phyloP scores from a whole-genome alignment of 148 eudicot genomes.

The Rhododendron kiyosumense region DNA sequence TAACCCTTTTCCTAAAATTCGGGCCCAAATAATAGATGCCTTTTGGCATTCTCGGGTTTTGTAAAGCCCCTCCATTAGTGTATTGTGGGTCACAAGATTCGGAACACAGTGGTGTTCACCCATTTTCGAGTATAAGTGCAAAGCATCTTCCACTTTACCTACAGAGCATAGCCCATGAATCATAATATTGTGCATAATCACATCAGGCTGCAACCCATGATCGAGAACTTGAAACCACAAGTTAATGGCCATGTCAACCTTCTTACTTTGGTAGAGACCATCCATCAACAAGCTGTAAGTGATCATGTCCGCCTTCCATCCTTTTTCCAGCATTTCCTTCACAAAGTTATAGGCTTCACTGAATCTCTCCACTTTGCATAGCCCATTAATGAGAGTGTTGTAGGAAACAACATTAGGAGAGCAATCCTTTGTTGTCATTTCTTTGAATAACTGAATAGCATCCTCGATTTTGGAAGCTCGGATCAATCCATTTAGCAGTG shows the following conservation, averaged over 20 bases:
- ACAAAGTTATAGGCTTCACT: slow-evolving; percentile 61
- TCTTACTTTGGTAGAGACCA: slow-evolving; percentile 59
- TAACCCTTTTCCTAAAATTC: slow-evolving; percentile 47
- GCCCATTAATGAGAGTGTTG: slow-evolving; percentile 66
- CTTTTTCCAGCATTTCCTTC: slow-evolving; percentile 74
- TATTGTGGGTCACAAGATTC: slow-evolving; percentile 79
- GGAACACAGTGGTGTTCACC: slow-evolving; percentile 40
- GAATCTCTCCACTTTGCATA: slow-evolving; percentile 63
- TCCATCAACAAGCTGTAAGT: slow-evolving; percentile 70
- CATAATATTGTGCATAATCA: slow-evolving; percentile 73
- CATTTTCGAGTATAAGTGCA: slow-evolving; percentile 57
- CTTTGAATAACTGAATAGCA: slow-evolving; percentile 42
- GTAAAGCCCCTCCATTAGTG: slow-evolving; percentile 83
- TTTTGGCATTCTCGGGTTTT: slow-evolving; percentile 45
- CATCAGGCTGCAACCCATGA: slow-evolving; percentile 70
- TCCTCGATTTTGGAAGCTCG: slow-evolving; percentile 46
- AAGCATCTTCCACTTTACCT: slow-evolving; percentile 55
- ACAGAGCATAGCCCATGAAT: slow-evolving; percentile 80
- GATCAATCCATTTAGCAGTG: slow-evolving; percentile 61
- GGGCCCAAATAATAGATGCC: slow-evolving; percentile 72
- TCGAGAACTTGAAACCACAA: slow-evolving; percentile 58
- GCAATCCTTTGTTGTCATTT: slow-evolving; percentile 47
- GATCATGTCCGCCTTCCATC: slow-evolving; percentile 56
- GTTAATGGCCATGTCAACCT: slow-evolving; percentile 54
- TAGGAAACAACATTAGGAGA: slow-evolving; percentile 59